Evolutionary conservation across 805 yeast species (phyloP).

Genomic region (Nakazawaea wyomingensis): DNA sequence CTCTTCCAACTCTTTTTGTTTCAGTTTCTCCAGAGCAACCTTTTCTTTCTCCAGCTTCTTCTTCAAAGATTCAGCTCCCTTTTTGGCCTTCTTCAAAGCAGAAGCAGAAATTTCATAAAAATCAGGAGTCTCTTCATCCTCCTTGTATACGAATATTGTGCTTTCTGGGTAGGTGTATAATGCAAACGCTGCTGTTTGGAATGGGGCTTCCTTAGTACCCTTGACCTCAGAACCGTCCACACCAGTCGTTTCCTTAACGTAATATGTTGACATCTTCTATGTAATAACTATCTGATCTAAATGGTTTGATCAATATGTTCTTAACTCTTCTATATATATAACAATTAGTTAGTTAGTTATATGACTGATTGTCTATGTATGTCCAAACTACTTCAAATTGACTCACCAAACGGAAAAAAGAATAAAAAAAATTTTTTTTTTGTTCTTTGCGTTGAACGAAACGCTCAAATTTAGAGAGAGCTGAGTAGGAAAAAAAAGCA

Average conservation of each 20-base stretch:
- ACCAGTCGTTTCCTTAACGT: constrained; percentile 74
- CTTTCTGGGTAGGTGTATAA: constrained; percentile 40
- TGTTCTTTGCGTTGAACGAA: too few relatives aligned
- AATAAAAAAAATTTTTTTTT: too few relatives aligned
- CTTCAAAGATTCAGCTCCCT: constrained; percentile 88
- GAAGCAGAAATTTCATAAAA: constrained; percentile 81
- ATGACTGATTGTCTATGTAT: too few relatives aligned
- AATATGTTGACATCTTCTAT: constrained; percentile 30
- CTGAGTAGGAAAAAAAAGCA: too few relatives aligned
- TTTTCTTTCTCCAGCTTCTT: constrained; percentile 72
- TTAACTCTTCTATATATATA: too few relatives aligned
- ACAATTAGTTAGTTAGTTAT: too few relatives aligned
- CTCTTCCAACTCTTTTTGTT: constrained; percentile 62
- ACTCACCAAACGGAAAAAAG: too few relatives aligned
- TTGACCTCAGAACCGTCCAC: constrained; percentile 47
- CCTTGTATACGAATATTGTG: constrained; percentile 53
- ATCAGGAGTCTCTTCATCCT: constrained; percentile 47
- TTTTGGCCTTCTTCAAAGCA: constrained; percentile 92
- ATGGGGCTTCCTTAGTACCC: constrained; percentile 71
- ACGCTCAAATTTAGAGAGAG: too few relatives aligned
- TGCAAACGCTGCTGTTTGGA: constrained; percentile 81
- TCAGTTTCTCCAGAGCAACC: constrained; percentile 45
- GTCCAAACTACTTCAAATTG: too few relatives aligned
- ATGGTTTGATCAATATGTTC: too few relatives aligned
- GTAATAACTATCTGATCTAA: not conserved